These are phyloP conservation scores for Dothistroma pini DNA, from an alignment of 2,329 filamentous ascomycete genomes.

Conservation along the genomic window DNA sequence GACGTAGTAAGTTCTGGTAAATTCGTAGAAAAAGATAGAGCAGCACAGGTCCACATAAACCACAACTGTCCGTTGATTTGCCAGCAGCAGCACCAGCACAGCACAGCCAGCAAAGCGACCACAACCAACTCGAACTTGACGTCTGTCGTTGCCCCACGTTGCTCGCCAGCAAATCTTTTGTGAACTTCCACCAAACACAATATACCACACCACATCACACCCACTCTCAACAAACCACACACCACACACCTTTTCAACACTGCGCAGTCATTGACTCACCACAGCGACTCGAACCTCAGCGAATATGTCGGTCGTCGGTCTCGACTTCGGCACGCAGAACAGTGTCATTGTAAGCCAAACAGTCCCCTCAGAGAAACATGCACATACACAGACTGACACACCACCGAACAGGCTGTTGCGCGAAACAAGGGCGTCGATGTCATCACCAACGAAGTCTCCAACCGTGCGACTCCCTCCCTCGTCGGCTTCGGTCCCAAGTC, in stretches of 20 bases:
- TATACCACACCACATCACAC: too few species aligned
- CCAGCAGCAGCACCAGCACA: too few species aligned
- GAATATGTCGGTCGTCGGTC: slow-evolving; percentile 34
- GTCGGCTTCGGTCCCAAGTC: slow-evolving; percentile 93
- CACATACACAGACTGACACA: slow-evolving; percentile 15
- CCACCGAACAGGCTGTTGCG: slow-evolving; percentile 64
- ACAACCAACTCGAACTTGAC: too few species aligned
- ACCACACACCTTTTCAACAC: not conserved
- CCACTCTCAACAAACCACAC: not conserved
- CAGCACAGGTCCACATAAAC: too few species aligned
- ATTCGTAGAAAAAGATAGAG: too few species aligned
- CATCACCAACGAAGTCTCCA: slow-evolving; percentile 98
- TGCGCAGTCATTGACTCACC: not conserved
- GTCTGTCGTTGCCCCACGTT: not conserved
- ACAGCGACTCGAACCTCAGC: not conserved
- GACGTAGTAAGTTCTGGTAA: too few species aligned
- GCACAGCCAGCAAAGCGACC: too few species aligned
- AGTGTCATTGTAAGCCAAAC: slow-evolving; percentile 64
- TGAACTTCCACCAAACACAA: not conserved
- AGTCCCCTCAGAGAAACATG: not conserved
- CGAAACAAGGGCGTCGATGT: slow-evolving; percentile 99
- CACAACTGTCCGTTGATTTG: too few species aligned
- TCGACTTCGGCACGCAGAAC: slow-evolving; percentile 94
- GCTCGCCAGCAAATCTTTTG: not conserved
- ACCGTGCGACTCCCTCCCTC: slow-evolving; percentile 90